phyloP scores from a whole-genome alignment of 2,329 filamentous ascomycete genomes.

The Calonectria leucothoes region DNA sequence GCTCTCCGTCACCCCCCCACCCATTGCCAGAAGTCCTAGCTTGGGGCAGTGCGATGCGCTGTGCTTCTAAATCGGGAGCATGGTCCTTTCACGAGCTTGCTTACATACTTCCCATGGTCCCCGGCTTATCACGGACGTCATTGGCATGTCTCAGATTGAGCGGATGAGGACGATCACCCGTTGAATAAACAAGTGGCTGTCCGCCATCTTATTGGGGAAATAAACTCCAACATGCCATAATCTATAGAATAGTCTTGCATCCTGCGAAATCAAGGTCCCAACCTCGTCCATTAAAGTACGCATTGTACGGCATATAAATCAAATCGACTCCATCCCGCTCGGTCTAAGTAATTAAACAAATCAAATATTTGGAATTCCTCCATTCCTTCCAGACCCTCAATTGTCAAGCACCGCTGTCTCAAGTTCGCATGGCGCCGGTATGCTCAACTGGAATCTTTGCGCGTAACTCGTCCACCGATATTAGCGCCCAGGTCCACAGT shows the following conservation, averaged over 20 bases:
- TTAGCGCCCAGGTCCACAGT: neutral
- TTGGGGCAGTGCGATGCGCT: slow-evolving; percentile 33
- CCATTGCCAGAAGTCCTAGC: slow-evolving; percentile 16
- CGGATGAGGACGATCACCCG: neutral
- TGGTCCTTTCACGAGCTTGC: neutral
- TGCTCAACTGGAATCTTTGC: slow-evolving; percentile 6
- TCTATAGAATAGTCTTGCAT: neutral
- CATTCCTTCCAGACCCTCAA: slow-evolving; percentile 7
- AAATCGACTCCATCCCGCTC: neutral
- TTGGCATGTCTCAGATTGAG: neutral
- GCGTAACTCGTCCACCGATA: slow-evolving; percentile 3
- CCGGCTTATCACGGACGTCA: slow-evolving; percentile 14
- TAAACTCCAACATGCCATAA: neutral
- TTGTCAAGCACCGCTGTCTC: slow-evolving; percentile 1
- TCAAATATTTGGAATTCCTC: neutral
- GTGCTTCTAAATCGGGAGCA: slow-evolving; percentile 38
- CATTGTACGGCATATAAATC: neutral
- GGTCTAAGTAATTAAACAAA: slow-evolving; percentile 13
- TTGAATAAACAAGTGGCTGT: neutral
- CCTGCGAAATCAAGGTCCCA: neutral
- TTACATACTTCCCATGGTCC: neutral
- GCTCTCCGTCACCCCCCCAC: neutral
- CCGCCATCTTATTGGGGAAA: neutral
- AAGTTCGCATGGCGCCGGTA: neutral
- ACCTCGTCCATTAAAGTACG: neutral